These are phyloP conservation scores for Podaxis mareebaensis DNA, from an alignment of 768 basidiomycete genomes.

Conservation along the genomic window DNA sequence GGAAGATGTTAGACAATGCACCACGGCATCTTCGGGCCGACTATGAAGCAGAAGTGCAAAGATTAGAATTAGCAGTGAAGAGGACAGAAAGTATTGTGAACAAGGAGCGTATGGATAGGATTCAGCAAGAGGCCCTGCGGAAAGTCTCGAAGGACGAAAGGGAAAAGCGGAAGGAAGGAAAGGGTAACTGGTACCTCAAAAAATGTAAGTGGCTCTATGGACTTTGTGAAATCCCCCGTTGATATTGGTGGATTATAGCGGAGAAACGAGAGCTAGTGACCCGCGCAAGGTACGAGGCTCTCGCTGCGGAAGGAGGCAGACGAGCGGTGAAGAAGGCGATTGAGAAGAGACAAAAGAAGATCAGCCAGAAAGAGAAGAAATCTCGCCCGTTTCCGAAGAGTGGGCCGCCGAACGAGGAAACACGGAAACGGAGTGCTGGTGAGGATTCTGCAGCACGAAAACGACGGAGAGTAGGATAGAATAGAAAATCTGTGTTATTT, in stretches of 20 bases:
- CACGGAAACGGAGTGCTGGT: slow-evolving; percentile 11
- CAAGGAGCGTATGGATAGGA: slow-evolving; percentile 62
- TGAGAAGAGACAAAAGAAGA: slow-evolving; percentile 87
- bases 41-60: slow-evolving; percentile 65
- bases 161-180: slow-evolving; percentile 72
- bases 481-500: neutral
- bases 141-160: slow-evolving; percentile 57
- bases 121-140: slow-evolving; percentile 69
- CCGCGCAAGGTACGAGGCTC: slow-evolving; percentile 77
- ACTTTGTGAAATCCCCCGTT: slow-evolving; percentile 11
- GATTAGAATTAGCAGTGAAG: slow-evolving; percentile 74
- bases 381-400: slow-evolving; percentile 62
- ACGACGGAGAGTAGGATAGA: slow-evolving; percentile 16
- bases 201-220: slow-evolving; percentile 50
- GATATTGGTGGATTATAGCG: slow-evolving; percentile 40
- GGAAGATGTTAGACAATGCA: slow-evolving; percentile 60
- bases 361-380: slow-evolving; percentile 87
- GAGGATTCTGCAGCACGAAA: slow-evolving; percentile 18
- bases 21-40: slow-evolving; percentile 60
- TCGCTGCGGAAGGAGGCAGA: slow-evolving; percentile 75
- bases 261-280: slow-evolving; percentile 76
- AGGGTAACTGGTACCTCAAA: slow-evolving; percentile 86
- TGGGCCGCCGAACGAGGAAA: slow-evolving; percentile 15
- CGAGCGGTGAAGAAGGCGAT: slow-evolving; percentile 84
- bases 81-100: slow-evolving; percentile 78